Conservation (phyloP, 805 yeast genomes). For the Saccharomyces cerevisiae region DNA sequence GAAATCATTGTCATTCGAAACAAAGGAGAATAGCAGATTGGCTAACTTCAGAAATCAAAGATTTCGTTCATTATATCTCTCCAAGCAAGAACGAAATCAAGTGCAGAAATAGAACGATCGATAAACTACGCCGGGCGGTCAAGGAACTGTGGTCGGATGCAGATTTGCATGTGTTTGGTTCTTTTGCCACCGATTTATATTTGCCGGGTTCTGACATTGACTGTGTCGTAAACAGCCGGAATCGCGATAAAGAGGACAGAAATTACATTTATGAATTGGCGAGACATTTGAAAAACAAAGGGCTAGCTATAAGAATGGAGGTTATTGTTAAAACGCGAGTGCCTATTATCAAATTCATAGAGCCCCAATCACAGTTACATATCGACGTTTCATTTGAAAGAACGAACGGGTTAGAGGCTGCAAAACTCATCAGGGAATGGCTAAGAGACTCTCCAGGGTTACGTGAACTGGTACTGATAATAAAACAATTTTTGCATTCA, state of each 20-base stretch:
- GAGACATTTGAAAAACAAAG: constrained; percentile 51
- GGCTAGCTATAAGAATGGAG: constrained; percentile 63
- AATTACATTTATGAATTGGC: constrained; percentile 64
- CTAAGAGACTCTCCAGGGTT: constrained; percentile 62
- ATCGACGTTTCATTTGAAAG: constrained; percentile 89
- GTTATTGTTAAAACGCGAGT: constrained; percentile 87
- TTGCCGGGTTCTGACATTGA: constrained; percentile 96
- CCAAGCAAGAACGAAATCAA: constrained; percentile 70
- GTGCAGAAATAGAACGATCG: constrained; percentile 59
- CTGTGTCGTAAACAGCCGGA: constrained; percentile 68
- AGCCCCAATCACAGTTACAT: constrained; percentile 57
- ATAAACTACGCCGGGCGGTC: constrained; percentile 46
- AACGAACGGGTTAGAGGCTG: constrained; percentile 74
- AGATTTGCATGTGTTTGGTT: constrained; percentile 81
- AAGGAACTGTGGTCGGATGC: constrained; percentile 66
- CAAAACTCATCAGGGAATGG: constrained; percentile 72
- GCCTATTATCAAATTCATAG: constrained; percentile 88
- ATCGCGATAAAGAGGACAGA: constrained; percentile 51
- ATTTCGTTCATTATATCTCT: constrained; percentile 76
- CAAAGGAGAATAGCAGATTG: constrained; percentile 77
- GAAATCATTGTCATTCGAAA: constrained; percentile 64
- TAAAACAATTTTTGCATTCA: constrained; percentile 77
- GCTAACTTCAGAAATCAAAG: constrained; percentile 78
- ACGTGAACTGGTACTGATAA: constrained; percentile 69
- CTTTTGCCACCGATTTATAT: constrained; percentile 86